Percentiles rank a stretch among this genome's conserved stretches.
Evolutionary conservation across 192 early-diverging fungal genomes (phyloP).

Genomic region (Umbelopsis ramanniana): DNA sequence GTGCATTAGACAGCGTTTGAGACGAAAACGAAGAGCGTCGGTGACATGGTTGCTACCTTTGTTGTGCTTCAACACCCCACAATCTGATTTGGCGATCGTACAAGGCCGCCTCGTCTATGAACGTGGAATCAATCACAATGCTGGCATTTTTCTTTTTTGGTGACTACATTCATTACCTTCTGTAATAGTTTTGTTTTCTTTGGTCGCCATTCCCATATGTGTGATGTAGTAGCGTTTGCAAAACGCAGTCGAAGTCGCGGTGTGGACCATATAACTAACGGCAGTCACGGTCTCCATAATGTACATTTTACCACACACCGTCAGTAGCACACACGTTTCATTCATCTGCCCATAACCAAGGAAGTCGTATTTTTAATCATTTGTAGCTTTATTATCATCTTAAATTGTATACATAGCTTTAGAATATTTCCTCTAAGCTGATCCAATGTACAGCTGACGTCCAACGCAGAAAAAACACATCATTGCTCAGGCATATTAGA

Average conservation of each 20-base stretch:
- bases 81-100: constrained; percentile 98
- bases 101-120: constrained; percentile 85
- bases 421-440: too few relatives aligned
- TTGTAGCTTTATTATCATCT: too few relatives aligned
- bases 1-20: background rate
- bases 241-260: background rate
- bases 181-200: constrained; percentile 11
- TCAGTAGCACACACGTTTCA: too few relatives aligned
- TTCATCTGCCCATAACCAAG: too few relatives aligned
- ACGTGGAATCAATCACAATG: background rate
- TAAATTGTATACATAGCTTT: too few relatives aligned
- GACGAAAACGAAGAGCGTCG: background rate
- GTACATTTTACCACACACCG: too few relatives aligned
- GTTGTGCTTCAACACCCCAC: constrained; percentile 95
- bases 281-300: too few relatives aligned
- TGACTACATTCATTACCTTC: background rate
- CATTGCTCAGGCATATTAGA: constrained; percentile 21
- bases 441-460: too few relatives aligned
- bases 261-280: background rate
- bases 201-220: background rate
- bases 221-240: background rate
- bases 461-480: too few relatives aligned
- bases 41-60: constrained; percentile 48
- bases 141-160: background rate
- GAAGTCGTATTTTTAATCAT: too few relatives aligned